A percentile compares a stretch with the other conserved stretches of the same genome.
phyloP scores from a whole-genome alignment of 345 rosid genomes.

The Eucalyptus rudis region DNA sequence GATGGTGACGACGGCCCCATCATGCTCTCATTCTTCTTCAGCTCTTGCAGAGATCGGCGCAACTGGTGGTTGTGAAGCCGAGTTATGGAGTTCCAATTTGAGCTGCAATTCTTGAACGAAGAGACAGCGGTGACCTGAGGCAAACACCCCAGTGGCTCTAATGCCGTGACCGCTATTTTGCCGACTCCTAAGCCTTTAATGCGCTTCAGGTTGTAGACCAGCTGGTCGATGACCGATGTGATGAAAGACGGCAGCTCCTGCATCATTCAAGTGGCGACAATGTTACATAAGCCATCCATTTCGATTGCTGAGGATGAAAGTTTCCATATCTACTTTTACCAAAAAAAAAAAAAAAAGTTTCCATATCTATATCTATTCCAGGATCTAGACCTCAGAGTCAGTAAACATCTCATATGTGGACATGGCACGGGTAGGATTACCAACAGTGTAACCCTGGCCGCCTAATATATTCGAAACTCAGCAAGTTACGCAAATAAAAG shows the following conservation, averaged over 20 bases:
- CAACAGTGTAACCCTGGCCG: background rate
- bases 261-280: background rate
- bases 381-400: background rate
- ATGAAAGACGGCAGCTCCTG: conserved; percentile 5
- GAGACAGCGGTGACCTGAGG: conserved; percentile 2
- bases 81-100: conserved; percentile 1
- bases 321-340: background rate
- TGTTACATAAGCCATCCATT: background rate
- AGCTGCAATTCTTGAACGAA: conserved; percentile 11
- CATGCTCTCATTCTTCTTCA: background rate
- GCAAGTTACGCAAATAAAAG: background rate
- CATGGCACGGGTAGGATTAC: background rate
- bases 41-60: background rate
- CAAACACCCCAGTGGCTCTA: conserved; percentile 18
- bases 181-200: conserved; percentile 15
- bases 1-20: background rate
- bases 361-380: background rate
- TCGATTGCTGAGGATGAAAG: background rate
- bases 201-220: conserved; percentile 2
- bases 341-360: too few relatives aligned
- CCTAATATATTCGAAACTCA: background rate
- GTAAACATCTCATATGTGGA: background rate
- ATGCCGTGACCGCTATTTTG: conserved; percentile 8
- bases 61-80: conserved; percentile 12
- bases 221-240: background rate